Evolutionary conservation across 2,329 filamentous ascomycete genomes (phyloP).

Genomic region (Teratosphaeria gauchensis): DNA sequence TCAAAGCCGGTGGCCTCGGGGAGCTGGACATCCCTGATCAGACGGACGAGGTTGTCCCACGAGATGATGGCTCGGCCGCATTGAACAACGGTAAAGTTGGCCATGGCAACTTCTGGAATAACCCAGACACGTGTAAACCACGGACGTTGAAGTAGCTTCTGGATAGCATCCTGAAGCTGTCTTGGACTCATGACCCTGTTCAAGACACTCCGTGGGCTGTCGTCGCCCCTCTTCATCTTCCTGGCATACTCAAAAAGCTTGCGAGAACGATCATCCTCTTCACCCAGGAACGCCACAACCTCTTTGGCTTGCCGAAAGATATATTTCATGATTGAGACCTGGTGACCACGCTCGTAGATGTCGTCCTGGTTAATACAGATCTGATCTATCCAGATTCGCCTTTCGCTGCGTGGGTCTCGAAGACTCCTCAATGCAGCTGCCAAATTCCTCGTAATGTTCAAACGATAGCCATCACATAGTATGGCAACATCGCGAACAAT

Average conservation of each 20-base stretch:
- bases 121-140: conserved; percentile 24
- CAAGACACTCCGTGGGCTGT: conserved; percentile 4
- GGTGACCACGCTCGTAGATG: conserved; percentile 20
- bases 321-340: conserved; percentile 28
- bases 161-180: conserved; percentile 19
- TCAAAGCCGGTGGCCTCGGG: conserved; percentile 15
- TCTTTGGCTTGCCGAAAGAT: conserved; percentile 23
- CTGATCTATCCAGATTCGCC: conserved; percentile 24
- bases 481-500: conserved; percentile 15
- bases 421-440: conserved; percentile 14
- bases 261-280: conserved; percentile 16
- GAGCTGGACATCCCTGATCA: conserved; percentile 15
- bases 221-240: conserved; percentile 13
- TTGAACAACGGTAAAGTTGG: conserved; percentile 13
- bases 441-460: conserved; percentile 22
- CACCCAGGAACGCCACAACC: conserved; percentile 21
- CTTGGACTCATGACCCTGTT: conserved; percentile 13
- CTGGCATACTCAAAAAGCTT: conserved; percentile 20
- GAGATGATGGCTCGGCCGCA: conserved; percentile 12
- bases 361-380: conserved; percentile 28
- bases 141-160: conserved; percentile 18
- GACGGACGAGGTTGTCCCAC: conserved; percentile 18
- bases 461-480: conserved; percentile 19
- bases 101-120: conserved; percentile 15
- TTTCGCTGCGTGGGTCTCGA: conserved; percentile 16